A percentile compares a stretch with the other conserved stretches of the same genome.
Conservation (phyloP, 2,329 filamentous ascomycete genomes). For the Neofusicoccum umdonicola region DNA sequence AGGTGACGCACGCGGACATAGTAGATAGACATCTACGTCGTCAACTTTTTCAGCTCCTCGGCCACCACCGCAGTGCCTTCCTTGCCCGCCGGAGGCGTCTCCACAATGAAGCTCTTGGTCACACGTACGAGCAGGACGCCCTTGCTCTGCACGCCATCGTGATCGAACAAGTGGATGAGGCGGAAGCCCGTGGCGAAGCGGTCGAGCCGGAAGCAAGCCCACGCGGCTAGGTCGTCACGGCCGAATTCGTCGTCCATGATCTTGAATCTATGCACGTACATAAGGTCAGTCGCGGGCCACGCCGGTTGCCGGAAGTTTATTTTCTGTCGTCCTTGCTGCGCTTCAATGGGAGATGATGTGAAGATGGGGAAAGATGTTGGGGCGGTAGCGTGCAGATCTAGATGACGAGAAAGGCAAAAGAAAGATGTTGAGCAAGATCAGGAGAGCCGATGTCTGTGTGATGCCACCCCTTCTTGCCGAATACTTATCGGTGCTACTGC, state of each 20-base stretch:
- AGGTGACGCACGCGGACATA: no score
- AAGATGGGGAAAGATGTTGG: neutral
- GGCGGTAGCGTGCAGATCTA: neutral
- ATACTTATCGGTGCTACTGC: neutral
- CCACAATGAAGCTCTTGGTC: constrained; percentile 49
- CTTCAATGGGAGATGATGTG: no score
- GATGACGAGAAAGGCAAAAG: no score
- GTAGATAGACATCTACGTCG: neutral
- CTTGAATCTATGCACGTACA: constrained; percentile 60
- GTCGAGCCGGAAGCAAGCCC: constrained; percentile 86
- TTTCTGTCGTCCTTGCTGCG: neutral
- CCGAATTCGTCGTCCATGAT: constrained; percentile 83
- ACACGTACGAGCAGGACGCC: constrained; percentile 74
- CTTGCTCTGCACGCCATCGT: constrained; percentile 61
- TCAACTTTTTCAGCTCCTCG: neutral
- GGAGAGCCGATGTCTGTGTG: neutral
- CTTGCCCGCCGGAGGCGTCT: neutral
- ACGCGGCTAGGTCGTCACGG: constrained; percentile 75
- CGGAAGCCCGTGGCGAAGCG: constrained; percentile 72
- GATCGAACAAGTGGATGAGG: constrained; percentile 73
- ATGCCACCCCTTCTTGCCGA: neutral
- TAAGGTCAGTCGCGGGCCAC: neutral
- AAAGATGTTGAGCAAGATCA: neutral
- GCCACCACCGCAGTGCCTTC: neutral
- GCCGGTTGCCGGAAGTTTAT: neutral